Evolutionary conservation across 2,329 filamentous ascomycete genomes (phyloP).

Genomic region (Pseudohalonectria lignicola): DNA sequence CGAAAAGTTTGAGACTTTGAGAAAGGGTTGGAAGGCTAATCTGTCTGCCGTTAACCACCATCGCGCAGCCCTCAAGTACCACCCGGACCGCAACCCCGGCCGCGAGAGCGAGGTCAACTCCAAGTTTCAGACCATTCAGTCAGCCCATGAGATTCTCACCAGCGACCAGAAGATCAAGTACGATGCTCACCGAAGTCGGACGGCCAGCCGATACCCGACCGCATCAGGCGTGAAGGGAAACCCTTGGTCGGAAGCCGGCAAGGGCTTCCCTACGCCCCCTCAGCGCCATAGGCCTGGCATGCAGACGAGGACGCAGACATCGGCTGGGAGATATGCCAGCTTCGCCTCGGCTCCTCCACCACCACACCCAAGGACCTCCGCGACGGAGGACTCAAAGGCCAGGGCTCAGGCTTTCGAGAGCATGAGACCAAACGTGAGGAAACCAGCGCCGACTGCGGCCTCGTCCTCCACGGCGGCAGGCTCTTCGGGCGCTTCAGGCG

Average conservation of each 20-base stretch:
- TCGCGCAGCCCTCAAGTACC: slow-evolving; percentile 63
- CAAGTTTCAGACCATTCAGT: slow-evolving; percentile 79
- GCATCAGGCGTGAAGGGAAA: slow-evolving; percentile 47
- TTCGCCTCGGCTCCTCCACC: slow-evolving; percentile 9
- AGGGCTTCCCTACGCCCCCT: slow-evolving; percentile 37
- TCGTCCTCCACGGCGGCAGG: not conserved
- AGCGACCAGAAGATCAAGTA: slow-evolving; percentile 41
- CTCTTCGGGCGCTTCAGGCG: too few species aligned
- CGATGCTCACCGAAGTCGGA: slow-evolving; percentile 32
- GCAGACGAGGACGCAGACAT: slow-evolving; percentile 6
- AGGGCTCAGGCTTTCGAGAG: slow-evolving; percentile 23
- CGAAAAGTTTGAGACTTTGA: too few species aligned
- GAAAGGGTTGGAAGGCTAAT: too few species aligned
- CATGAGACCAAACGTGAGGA: slow-evolving; percentile 15
- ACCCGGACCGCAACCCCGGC: slow-evolving; percentile 82
- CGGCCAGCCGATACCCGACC: slow-evolving; percentile 26
- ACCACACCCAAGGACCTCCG: slow-evolving; percentile 8
- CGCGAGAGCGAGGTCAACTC: slow-evolving; percentile 68
- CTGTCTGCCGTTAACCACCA: too few species aligned
- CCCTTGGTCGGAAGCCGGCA: slow-evolving; percentile 39
- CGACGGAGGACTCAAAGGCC: slow-evolving; percentile 9
- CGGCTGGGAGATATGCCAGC: slow-evolving; percentile 12
- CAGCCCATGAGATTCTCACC: slow-evolving; percentile 65
- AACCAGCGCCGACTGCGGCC: slow-evolving; percentile 10
- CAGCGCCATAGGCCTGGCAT: slow-evolving; percentile 8